Base-by-base conservation (phyloP, 495 filamentous ascomycete genomes). In the Trichoderma parareesei region DNA sequence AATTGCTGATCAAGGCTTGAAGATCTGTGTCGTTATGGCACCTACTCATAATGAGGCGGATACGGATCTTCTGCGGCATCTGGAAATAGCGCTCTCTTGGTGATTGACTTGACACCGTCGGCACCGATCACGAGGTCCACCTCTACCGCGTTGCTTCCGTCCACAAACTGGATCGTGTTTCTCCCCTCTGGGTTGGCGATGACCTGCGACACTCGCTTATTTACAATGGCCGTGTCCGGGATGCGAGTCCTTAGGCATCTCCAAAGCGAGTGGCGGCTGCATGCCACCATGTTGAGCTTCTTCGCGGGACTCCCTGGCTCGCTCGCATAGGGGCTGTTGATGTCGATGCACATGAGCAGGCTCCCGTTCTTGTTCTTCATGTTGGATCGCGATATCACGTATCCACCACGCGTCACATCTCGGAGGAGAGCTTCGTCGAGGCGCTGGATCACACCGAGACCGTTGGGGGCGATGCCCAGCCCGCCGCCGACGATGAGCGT, bases 51-150 rank as follows among this genome's bases (percentile, higher is more conserved):
- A 41, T 61, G 60, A 6, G 60, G 60, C 41, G 60, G 60, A 43
- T 61, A 61, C 42, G 4, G 60, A 20, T 78, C 73, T 11, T 67
- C 67, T 33, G 73, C 66, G 2, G 64, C 70, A 16, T 75, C 74
- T 5, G 75, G 77, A 14, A 79, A 73, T 41, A 87, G 65, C 0
- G 74, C 73, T 60, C 67, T 75, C 62, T 81, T 76, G 1, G 79
- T 77, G 0, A 72, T 72, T 59, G 83, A 84, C 70, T 77, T 79
- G 5, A 86, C 74, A 1, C 86, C 86, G 72, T 88, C 86, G 0
- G 84, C 82, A n/a, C 82, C 86, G 67, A 88, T 77, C 2, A 87
- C 75, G 65, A 89, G 64, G 73, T 82, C 82, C 0, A 76, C 81
- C 16, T 77, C 71, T 4, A 77, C 76, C 4, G 60, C 18, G 10